Evolutionary conservation across 306 rosid species (phyloP).

Genomic region (Cucurbita pepo): DNA sequence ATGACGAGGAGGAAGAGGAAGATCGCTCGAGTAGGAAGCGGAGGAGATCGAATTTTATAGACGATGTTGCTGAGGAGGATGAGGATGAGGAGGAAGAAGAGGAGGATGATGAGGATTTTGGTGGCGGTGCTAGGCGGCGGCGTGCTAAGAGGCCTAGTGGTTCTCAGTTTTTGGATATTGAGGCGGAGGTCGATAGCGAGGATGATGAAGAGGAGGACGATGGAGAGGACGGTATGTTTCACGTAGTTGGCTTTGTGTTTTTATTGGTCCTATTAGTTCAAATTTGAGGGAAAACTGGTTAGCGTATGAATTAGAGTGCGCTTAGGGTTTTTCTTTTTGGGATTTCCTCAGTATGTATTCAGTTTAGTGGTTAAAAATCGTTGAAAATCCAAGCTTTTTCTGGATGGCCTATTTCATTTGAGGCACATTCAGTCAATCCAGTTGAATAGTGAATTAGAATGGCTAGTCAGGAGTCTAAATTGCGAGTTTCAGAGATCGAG

Average conservation of each 20-base stretch:
- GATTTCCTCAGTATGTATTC: not conserved
- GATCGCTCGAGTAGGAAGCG: slow-evolving; percentile 28
- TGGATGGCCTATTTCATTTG: not conserved
- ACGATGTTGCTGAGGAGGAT: slow-evolving; percentile 14
- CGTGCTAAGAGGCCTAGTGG: slow-evolving; percentile 33
- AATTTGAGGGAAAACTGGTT: not conserved
- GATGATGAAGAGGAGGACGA: slow-evolving; percentile 94
- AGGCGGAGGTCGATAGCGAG: slow-evolving; percentile 64
- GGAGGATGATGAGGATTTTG: slow-evolving; percentile 42
- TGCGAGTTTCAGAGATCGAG: not conserved
- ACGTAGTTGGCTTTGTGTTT: not conserved
- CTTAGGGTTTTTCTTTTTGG: not conserved
- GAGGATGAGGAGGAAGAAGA: slow-evolving; percentile 69
- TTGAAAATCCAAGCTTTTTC: not conserved
- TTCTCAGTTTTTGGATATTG: slow-evolving; percentile 48
- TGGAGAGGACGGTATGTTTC: slow-evolving; percentile 63
- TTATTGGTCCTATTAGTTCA: not conserved
- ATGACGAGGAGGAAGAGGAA: slow-evolving; percentile 41
- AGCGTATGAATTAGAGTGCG: not conserved
- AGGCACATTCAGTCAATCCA: not conserved
- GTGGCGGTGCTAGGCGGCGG: slow-evolving; percentile 17
- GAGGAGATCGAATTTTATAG: slow-evolving; percentile 9
- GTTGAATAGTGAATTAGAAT: not conserved
- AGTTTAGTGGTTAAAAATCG: not conserved
- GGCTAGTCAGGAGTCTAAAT: not conserved